phyloP scores from a whole-genome alignment of 2,329 filamentous ascomycete species.

The Trichoderma pleuroti region DNA sequence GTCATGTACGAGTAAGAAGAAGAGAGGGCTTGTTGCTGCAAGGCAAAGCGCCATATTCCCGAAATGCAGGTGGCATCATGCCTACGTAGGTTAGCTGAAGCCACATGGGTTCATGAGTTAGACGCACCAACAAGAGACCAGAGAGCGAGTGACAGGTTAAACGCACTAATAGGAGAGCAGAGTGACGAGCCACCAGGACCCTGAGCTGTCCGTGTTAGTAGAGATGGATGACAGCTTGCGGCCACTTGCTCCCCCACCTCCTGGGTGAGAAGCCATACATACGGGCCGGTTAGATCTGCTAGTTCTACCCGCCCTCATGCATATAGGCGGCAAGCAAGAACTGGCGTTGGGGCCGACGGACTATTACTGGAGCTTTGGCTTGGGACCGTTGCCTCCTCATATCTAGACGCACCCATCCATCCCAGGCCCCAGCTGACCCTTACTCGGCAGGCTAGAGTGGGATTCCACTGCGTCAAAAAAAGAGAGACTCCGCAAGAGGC shows the following conservation, averaged over 20 bases:
- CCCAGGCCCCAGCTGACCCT: constrained; percentile 9
- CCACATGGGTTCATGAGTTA: not conserved
- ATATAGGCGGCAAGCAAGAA: constrained; percentile 14
- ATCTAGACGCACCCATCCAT: constrained; percentile 12
- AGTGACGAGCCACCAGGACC: not conserved
- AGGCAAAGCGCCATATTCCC: not conserved
- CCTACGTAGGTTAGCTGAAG: not conserved
- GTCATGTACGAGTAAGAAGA: not conserved
- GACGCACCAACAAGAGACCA: not conserved
- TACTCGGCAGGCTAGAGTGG: constrained; percentile 7
- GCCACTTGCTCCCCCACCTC: not conserved
- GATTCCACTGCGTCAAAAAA: not conserved
- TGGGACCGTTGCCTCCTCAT: not conserved
- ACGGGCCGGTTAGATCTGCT: constrained; percentile 16
- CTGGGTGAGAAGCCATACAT: not conserved
- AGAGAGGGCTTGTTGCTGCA: not conserved
- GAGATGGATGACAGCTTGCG: not conserved
- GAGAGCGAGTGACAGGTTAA: not conserved
- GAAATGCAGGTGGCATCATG: not conserved
- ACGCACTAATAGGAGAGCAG: constrained; percentile 12
- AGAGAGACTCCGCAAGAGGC: not conserved
- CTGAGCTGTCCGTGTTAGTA: not conserved
- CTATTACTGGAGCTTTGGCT: constrained; percentile 7
- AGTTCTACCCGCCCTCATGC: constrained; percentile 15
- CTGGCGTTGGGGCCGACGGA: constrained; percentile 8